Conservation (phyloP, 2,329 filamentous ascomycete genomes). For the Colletotrichum cordylinicola region DNA sequence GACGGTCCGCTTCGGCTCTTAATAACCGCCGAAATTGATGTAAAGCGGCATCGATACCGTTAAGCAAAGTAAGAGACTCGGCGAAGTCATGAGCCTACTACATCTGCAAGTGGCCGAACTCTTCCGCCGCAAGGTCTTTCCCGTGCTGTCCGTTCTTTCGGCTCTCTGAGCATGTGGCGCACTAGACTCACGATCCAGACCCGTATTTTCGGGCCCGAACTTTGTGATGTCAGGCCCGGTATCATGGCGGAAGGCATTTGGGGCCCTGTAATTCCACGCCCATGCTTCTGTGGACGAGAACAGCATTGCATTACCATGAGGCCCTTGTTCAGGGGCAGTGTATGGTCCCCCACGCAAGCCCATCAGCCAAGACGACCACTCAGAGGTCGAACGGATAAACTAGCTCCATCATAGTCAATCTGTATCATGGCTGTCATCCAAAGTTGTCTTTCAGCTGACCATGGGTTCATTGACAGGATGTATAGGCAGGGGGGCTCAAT, state of each 20-base stretch:
- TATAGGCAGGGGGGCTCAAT: neutral
- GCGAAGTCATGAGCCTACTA: neutral
- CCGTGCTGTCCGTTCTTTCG: neutral
- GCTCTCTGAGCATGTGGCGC: neutral
- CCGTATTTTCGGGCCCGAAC: neutral
- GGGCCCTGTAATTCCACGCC: fast-evolving
- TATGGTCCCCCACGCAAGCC: neutral
- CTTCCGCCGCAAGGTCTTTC: neutral
- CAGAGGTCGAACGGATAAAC: neutral
- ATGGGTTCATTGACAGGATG: neutral
- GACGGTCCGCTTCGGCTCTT: neutral
- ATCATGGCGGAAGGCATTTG: too few species aligned
- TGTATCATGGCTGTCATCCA: neutral
- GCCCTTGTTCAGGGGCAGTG: neutral
- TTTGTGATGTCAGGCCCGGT: too few species aligned
- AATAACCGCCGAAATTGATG: too few species aligned
- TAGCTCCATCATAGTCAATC: neutral
- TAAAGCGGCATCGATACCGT: too few species aligned
- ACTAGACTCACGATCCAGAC: neutral
- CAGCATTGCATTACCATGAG: neutral
- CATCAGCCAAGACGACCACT: neutral
- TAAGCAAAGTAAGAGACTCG: fast-evolving
- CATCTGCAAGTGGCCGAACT: too few species aligned
- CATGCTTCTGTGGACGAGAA: fast-evolving
- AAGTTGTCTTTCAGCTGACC: neutral